A percentile compares a stretch with the other conserved stretches of the same genome.
phyloP scores from a whole-genome alignment of 23 red algal genomes.

The Cyanidioschyzon merolae region DNA sequence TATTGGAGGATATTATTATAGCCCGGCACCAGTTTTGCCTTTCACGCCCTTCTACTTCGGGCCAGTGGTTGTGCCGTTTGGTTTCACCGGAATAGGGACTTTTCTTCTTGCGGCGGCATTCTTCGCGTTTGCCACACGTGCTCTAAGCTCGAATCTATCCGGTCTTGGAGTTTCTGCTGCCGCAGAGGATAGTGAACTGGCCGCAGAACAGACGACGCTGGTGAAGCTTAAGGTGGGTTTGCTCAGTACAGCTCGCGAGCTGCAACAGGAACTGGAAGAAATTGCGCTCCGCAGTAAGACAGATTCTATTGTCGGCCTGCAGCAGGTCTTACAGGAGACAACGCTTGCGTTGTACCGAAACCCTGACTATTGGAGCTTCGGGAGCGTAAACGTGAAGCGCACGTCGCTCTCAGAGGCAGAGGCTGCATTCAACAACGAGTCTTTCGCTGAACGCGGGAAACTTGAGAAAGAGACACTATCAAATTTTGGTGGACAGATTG shows the following conservation, averaged over 20 bases:
- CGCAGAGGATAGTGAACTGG: background rate
- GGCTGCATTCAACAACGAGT: constrained; percentile 22
- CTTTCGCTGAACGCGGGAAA: constrained; percentile 44
- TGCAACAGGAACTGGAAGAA: constrained; percentile 46
- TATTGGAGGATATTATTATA: background rate
- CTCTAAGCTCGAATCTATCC: background rate
- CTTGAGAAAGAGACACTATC: constrained; percentile 51
- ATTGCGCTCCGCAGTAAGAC: constrained; percentile 52
- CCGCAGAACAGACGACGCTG: constrained; percentile 16
- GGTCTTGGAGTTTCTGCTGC: background rate
- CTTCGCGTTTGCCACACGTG: background rate
- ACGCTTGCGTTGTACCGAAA: constrained; percentile 41
- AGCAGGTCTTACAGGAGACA: constrained; percentile 45
- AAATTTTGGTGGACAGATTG: constrained; percentile 32
- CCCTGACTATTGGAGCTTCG: constrained; percentile 70
- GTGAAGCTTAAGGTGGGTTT: constrained; percentile 53
- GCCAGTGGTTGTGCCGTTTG: constrained; percentile 1
- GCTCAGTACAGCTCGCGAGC: constrained; percentile 29
- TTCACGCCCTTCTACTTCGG: constrained; percentile 11
- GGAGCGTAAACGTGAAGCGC: background rate
- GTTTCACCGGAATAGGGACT: constrained; percentile 9
- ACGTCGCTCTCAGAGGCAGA: constrained; percentile 21
- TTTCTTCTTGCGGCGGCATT: constrained; percentile 1
- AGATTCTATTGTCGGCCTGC: constrained; percentile 25
- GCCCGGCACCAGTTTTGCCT: constrained; percentile 11